Evolutionary conservation across 2,329 filamentous ascomycete species (phyloP).

Genomic region (Clonostachys rosea): DNA sequence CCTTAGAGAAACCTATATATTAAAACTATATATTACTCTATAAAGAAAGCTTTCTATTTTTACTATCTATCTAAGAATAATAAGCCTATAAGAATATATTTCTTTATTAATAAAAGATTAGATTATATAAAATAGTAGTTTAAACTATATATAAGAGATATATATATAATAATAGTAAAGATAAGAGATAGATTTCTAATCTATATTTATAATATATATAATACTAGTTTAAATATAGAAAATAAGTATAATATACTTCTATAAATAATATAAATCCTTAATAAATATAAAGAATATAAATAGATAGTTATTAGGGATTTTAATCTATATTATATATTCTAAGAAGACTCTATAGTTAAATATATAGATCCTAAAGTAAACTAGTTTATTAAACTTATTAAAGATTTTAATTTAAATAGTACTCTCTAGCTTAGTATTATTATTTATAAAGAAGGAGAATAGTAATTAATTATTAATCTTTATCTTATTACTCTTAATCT

Average conservation of each 20-base stretch:
- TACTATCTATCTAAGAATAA: too few relatives aligned
- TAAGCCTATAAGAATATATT: background rate
- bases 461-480: background rate
- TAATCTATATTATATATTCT: background rate
- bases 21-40: background rate
- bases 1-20: too few relatives aligned
- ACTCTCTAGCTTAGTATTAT: background rate
- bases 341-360: background rate
- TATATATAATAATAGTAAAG: background rate
- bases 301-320: background rate
- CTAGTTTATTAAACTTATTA: background rate
- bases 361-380: background rate
- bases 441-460: background rate
- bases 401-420: background rate
- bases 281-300: background rate
- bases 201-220: background rate
- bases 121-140: background rate
- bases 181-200: background rate
- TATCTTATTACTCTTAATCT: background rate
- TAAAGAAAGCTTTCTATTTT: background rate
- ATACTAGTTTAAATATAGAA: background rate
- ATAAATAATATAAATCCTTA: background rate
- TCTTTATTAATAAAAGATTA: background rate
- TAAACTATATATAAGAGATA: background rate
- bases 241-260: background rate